phyloP scores from a whole-genome alignment of 2,329 filamentous ascomycete genomes.

The Rosellinia necatrix region DNA sequence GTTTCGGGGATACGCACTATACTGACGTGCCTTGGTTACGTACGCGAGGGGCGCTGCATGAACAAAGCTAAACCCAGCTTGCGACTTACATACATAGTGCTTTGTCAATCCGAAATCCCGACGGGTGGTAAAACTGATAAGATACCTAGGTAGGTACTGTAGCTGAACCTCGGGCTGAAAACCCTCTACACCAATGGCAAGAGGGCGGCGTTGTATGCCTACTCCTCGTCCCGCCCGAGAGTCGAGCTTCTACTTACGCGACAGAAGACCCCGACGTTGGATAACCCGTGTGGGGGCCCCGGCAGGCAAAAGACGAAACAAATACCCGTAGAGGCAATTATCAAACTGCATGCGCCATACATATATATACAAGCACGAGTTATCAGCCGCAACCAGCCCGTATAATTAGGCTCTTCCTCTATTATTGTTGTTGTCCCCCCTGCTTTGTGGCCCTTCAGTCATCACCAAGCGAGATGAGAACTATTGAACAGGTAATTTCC shows the following conservation, averaged over 20 bases:
- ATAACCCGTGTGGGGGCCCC: neutral
- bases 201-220: constrained; percentile 11
- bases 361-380: too few relatives aligned
- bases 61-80: too few relatives aligned
- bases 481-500: constrained; percentile 5
- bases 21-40: constrained; percentile 5
- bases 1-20: constrained; percentile 17
- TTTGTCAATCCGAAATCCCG: neutral
- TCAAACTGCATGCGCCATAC: too few relatives aligned
- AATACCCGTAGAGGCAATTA: too few relatives aligned
- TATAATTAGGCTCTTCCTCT: too few relatives aligned
- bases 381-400: constrained; percentile 8
- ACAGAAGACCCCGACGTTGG: constrained; percentile 4
- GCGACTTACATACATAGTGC: too few relatives aligned
- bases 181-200: neutral
- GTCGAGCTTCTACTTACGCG: constrained; percentile 2
- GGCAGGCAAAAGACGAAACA: constrained; percentile 4
- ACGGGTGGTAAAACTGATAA: too few relatives aligned
- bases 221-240: too few relatives aligned
- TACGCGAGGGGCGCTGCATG: neutral
- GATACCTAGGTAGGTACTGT: neutral
- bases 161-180: constrained; percentile 17
- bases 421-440: neutral
- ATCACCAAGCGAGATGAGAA: neutral
- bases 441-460: neutral